Evolutionary conservation across 257 asterid genomes (phyloP), one percentile per base, ranked within the genome.

Genomic region (Paulownia fortunei): DNA sequence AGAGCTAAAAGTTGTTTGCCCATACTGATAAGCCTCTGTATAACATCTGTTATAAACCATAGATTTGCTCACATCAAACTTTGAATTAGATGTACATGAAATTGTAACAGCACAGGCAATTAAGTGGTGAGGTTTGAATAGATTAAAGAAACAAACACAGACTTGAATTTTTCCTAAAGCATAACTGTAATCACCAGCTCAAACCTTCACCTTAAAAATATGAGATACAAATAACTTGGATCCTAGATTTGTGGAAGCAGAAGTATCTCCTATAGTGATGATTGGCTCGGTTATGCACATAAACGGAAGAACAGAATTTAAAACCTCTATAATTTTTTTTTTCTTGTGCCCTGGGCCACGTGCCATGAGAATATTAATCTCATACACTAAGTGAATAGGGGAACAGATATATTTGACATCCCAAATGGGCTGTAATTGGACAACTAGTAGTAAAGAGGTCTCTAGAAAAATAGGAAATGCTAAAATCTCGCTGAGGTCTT

Each of bases 1-100:
- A 89, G 87, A 74, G 97, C 97, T 61, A 85, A 12, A 37, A 86
- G 86, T 59, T 79, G 91, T 81, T 84, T 84, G 61, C 89, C 89
- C 82, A 76, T 82, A 70, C 59, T 47, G 72, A 89, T 87, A 70
- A 91, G 90, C 82, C 82, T 87, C 88, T 66, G 78, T 70, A 89
- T 82, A 34, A 89, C 74, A 81, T 87, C 94, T 87, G 89, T 30
- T 18, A 64, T 39, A 84, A 77, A 24, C 47, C 80, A 82, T 19
- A 64, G 18, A 30, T 32, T 46, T 36, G 16, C 51, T 69, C 74
- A 52, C n/a, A 72, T 72, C 59, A 69, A 71, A 65, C 36, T 39
- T 69, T 36, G 26, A 58, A 77, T 65, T 44, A 64, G 9, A 69
- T 37, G 46, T 11, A 55, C 63, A 62, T 21, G 41, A 52, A 55